Evolutionary conservation across 2,329 filamentous ascomycete genomes (phyloP), one percentile per base, ranked within the genome.

Genomic region (Aspergillus ruber): DNA sequence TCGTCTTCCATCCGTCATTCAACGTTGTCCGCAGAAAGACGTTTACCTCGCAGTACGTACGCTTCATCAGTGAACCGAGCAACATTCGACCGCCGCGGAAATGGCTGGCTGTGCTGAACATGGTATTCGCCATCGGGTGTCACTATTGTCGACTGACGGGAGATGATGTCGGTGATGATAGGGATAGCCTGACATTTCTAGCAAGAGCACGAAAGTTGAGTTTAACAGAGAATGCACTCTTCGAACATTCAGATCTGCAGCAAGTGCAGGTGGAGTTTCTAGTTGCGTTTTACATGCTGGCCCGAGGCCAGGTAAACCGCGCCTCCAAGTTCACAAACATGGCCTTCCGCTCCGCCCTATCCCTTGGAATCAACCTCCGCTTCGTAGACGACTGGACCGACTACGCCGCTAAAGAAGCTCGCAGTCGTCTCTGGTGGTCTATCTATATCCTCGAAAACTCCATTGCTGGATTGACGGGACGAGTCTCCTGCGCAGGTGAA

Each of bases 41-140:
- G 4, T 73, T 73, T 35, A 58, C 56, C 2, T 48, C 56, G n/a
- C 69, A 72, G 46, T 74, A 72, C 50, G 54, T 57, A 25, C 56
- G 62, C 25, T 67, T 70, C 15, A 66, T 54, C 21, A 51, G 46
- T n/a, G 41, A 48, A 3, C 54, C 49, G n/a, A 45, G 53, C 6
- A 39, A 3, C 13, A 18, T 39, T 10, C 51, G 56, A 10, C 66
- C 67, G 2, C 64, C 62, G 0, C 53, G 51, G 20, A 63, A 65
- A 48, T 71, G 68, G 68, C 57, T 73, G 4, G 69, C 69, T 1
- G 68, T 72, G n/a, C 47, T 74, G 44, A 74, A 74, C 47, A 62
- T 74, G 58, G 65, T 74, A n/a, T 70, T 74, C 45, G 71, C 71
- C 4, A 68, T 74, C 47, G 69, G 66, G 2, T 69, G 68, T 49